These are phyloP conservation scores for Melampsora medusae DNA, from an alignment of 1,284 basidiomycete species.

Conservation along the genomic window DNA sequence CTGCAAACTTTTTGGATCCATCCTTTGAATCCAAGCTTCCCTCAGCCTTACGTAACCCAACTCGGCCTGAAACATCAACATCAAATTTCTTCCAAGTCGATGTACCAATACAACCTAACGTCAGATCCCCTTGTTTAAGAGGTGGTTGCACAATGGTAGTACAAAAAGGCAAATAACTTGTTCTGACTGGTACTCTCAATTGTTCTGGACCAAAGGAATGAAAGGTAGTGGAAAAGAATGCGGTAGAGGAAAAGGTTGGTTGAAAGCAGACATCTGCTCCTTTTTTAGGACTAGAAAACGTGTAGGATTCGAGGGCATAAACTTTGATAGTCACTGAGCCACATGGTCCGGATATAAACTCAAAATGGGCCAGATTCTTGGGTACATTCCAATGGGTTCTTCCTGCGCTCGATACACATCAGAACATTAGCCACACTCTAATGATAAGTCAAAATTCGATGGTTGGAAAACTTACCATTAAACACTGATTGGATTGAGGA, in stretches of 20 bases:
- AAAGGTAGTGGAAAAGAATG: neutral
- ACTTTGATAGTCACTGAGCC: slow-evolving; percentile 3
- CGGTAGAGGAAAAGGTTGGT: neutral
- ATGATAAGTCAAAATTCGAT: neutral
- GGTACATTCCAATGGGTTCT: slow-evolving; percentile 33
- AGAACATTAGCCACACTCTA: neutral
- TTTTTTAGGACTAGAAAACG: neutral
- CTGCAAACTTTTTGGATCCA: neutral
- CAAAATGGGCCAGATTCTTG: slow-evolving; percentile 30
- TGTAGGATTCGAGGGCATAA: slow-evolving; percentile 17
- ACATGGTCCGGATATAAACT: slow-evolving; percentile 1
- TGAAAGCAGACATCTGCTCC: neutral
- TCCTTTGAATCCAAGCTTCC: neutral
- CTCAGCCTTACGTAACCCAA: neutral
- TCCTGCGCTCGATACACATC: neutral
- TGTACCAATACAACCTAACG: neutral
- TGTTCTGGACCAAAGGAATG: neutral
- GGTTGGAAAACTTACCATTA: slow-evolving; percentile 10
- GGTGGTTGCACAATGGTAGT: slow-evolving; percentile 1
- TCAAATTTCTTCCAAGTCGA: neutral
- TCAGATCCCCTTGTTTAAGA: neutral
- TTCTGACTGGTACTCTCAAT: neutral
- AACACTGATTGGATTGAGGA: slow-evolving; percentile 26
- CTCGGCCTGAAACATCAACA: neutral
- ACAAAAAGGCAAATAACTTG: neutral